Evolutionary conservation across 306 rosid genomes (phyloP).

Genomic region (Trifolium repens): DNA sequence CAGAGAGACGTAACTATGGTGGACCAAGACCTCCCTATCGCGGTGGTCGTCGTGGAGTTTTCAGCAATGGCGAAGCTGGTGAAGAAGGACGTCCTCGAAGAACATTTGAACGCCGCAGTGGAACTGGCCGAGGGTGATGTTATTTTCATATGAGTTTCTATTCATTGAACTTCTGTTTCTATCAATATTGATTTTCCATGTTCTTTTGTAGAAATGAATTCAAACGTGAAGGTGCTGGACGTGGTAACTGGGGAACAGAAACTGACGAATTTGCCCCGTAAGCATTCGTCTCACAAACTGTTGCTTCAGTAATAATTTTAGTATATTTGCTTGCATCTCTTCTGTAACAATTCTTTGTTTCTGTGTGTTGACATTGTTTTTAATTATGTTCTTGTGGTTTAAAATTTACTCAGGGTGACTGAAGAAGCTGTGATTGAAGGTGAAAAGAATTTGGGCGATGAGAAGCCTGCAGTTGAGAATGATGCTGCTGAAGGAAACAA

Average conservation of each 20-base stretch:
- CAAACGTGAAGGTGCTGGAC: slow-evolving; percentile 88
- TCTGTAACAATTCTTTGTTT: not conserved
- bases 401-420: slow-evolving; percentile 53
- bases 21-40: slow-evolving; percentile 73
- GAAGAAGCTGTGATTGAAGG: slow-evolving; percentile 65
- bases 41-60: slow-evolving; percentile 81
- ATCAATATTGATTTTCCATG: slow-evolving; percentile 15
- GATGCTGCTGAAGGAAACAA: slow-evolving; percentile 66
- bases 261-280: slow-evolving; percentile 74
- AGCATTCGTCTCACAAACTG: not conserved
- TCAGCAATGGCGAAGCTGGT: slow-evolving; percentile 69
- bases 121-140: slow-evolving; percentile 87
- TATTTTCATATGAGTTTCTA: not conserved
- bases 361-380: not conserved
- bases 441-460: slow-evolving; percentile 70
- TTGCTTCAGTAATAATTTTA: not conserved
- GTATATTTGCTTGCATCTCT: not conserved
- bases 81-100: slow-evolving; percentile 82
- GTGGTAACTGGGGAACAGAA: slow-evolving; percentile 94
- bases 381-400: not conserved
- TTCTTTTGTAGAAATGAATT: slow-evolving; percentile 66
- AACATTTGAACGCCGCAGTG: slow-evolving; percentile 83
- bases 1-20: slow-evolving; percentile 72
- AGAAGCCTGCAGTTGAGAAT: slow-evolving; percentile 66
- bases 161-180: not conserved